These are phyloP conservation scores for Phytophthora pisi DNA, from an alignment of 352 stramenopile genomes.

Conservation along the genomic window DNA sequence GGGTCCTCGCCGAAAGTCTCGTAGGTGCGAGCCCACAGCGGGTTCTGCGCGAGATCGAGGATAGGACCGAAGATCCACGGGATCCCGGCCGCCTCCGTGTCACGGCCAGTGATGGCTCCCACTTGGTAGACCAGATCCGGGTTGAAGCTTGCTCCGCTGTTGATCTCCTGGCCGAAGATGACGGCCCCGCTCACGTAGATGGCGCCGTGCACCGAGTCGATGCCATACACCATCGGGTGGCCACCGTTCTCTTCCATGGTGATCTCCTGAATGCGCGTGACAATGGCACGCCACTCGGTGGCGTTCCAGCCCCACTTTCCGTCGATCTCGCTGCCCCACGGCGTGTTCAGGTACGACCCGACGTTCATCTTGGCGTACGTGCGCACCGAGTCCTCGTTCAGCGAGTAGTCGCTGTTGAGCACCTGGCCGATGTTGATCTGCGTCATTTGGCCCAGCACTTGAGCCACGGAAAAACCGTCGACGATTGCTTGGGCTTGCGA, in stretches of 20 bases:
- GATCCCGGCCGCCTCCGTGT: constrained; percentile 89
- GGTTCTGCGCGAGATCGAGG: constrained; percentile 82
- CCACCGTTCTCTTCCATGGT: constrained; percentile 64
- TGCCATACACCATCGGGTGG: constrained; percentile 82
- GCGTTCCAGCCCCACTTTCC: constrained; percentile 56
- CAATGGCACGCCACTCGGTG: constrained; percentile 70
- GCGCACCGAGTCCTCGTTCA: constrained; percentile 67
- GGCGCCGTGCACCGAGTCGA: constrained; percentile 92
- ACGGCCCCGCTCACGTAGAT: constrained; percentile 85
- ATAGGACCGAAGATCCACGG: constrained; percentile 92
- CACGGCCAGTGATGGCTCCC: constrained; percentile 73
- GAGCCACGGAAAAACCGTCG: constrained; percentile 45
- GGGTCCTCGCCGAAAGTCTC: constrained; percentile 95
- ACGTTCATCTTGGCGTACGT: constrained; percentile 78
- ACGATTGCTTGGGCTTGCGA: constrained; percentile 58
- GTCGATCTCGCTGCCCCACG: constrained; percentile 30
- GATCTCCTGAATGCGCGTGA: constrained; percentile 82
- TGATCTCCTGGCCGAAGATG: constrained; percentile 91
- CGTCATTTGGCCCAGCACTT: constrained; percentile 90
- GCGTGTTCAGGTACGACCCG: constrained; percentile 89
- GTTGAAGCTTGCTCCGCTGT: constrained; percentile 90
- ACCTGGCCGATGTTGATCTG: constrained; percentile 88
- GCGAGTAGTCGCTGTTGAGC: constrained; percentile 57
- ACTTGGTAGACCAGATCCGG: constrained; percentile 67
- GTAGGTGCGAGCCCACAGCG: constrained; percentile 88